Evolutionary conservation across 164 flowering plant species (phyloP).

Genomic region (Dillenia turbinata): DNA sequence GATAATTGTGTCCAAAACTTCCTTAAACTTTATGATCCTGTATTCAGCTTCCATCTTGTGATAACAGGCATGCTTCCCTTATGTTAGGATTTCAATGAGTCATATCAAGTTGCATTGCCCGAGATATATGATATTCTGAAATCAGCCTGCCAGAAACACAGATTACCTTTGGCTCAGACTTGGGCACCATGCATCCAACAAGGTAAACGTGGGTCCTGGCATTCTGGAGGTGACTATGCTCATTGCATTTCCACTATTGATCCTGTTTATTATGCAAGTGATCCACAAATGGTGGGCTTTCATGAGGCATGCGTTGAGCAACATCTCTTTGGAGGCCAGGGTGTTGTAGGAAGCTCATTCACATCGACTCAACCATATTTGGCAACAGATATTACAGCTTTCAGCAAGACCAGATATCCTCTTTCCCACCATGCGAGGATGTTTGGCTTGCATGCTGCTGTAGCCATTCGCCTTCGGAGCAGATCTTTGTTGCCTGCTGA

Average conservation of each 20-base stretch:
- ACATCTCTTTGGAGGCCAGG: conserved; percentile 79
- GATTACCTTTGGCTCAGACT: conserved; percentile 82
- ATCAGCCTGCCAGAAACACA: conserved; percentile 61
- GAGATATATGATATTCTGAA: conserved; percentile 63
- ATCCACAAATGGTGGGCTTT: conserved; percentile 45
- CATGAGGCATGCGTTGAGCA: conserved; percentile 87
- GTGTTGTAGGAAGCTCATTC: conserved; percentile 74
- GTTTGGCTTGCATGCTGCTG: conserved; percentile 57
- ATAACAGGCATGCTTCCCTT: conserved; percentile 8
- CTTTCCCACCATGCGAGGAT: conserved; percentile 77
- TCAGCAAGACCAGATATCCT: conserved; percentile 67
- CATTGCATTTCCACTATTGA: conserved; percentile 69
- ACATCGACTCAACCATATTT: conserved; percentile 71
- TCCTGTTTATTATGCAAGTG: conserved; percentile 57
- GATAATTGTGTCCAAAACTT: conserved; percentile 1
- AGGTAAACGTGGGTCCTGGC: conserved; percentile 63
- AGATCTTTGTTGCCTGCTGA: conserved; percentile 39
- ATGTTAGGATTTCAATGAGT: conserved; percentile 35
- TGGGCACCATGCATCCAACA: conserved; percentile 77
- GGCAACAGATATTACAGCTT: conserved; percentile 48
- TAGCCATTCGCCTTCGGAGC: conserved; percentile 59
- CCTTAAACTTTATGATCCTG: too few species aligned
- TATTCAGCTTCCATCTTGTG: too few species aligned
- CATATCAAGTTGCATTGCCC: conserved; percentile 41
- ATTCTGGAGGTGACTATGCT: conserved; percentile 56